Base-by-base conservation (phyloP, 148 eudicot genomes). In the Nepenthes mirabilis region DNA sequence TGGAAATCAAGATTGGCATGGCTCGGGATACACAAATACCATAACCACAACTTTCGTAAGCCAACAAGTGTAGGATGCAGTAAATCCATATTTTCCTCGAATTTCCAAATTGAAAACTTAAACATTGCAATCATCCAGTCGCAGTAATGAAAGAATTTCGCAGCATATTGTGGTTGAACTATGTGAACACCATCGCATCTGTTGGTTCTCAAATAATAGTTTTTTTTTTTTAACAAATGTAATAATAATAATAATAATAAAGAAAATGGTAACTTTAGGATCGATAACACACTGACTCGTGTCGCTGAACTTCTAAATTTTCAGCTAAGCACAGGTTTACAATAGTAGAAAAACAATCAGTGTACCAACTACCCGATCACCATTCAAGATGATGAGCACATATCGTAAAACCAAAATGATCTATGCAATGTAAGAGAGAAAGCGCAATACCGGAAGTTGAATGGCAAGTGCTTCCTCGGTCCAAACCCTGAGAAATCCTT, bases 361-460 rank as follows among this genome's bases (percentile, higher is more conserved):
- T 40, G 45, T 3, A 4, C 4, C 45, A 40, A 40, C 45, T 40
- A 40, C 8, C 8, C 6, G 45, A 4, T 40, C 45, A 8, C 45
- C 45, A 40, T 3, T 40, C 45, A 40, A 40, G 8, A 40, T 40
- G 45, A 40, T 40, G 6, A 8, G 45, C 8, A 8, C 8, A 40
- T 3, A 71, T 69, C 68, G 14, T 75, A 65, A 62, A 74, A 76
- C 59, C 75, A 72, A 60, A 70, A 61, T 60, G 56, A 64, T 63
- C 64, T 62, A 52, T 12, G 54, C 37, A 55, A 36, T 32, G 65
- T 8, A 48, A 62, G 52, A 73, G 23, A 70, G 65, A 70, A 52
- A 73, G 66, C 62, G 68, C 62, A 63, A 75, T 83, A 93, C 98
- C 98, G 63, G 98, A 85, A 75, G 81, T 73, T 2, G 98, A 75